These are phyloP conservation scores for Ampelocalamus luodianensis DNA, from an alignment of 176 grass and related monocot genomes.

Conservation along the genomic window DNA sequence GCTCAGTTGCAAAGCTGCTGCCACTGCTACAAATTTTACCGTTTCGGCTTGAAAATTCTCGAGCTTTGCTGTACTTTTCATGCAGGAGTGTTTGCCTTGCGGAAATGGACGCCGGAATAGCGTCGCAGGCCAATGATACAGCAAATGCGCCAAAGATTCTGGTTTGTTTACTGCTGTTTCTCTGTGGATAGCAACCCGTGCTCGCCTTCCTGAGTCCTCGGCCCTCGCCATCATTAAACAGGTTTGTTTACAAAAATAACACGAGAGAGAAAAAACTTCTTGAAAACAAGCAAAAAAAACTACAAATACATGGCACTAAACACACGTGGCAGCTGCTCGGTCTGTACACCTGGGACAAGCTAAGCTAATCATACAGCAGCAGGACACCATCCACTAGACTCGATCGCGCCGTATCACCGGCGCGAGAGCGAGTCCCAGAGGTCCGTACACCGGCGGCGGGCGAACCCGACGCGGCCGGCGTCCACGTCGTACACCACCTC, in stretches of 20 bases:
- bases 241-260: not conserved
- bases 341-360: conserved; percentile 14
- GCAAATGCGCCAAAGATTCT: conserved; percentile 31
- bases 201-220: not conserved
- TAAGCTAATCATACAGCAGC: not conserved
- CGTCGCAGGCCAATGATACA: not conserved
- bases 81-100: not conserved
- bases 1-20: not conserved
- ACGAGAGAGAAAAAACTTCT: not conserved
- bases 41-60: not conserved
- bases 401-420: conserved; percentile 32
- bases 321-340: not conserved
- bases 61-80: not conserved
- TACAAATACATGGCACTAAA: not conserved
- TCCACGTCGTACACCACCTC: conserved; percentile 92
- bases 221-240: not conserved
- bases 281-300: not conserved
- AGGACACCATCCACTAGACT: not conserved
- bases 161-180: conserved; percentile 25
- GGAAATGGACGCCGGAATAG: not conserved
- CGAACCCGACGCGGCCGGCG: conserved; percentile 76
- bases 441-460: conserved; percentile 72
- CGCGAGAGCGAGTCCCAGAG: conserved; percentile 80
- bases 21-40: not conserved
- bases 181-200: conserved; percentile 16